Conservation (phyloP, 1,284 basidiomycete genomes). For the Tremellales sp. region DNA sequence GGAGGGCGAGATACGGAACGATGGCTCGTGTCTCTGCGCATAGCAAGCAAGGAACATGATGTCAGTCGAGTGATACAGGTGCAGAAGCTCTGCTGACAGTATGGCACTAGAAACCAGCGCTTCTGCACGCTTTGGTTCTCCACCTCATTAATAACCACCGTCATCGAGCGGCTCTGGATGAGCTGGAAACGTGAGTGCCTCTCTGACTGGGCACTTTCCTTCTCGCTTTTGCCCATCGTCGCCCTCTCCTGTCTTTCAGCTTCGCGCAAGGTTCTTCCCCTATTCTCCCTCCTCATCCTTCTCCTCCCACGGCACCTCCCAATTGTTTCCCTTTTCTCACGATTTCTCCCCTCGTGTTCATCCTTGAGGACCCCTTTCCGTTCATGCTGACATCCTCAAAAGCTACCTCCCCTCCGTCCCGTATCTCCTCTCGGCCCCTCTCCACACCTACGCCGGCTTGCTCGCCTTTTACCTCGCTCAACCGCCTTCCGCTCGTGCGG, state of each 20-base stretch:
- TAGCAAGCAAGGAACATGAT: slow-evolving; percentile 27
- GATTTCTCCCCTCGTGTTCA: not conserved
- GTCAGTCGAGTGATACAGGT: slow-evolving; percentile 11
- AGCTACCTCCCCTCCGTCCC: slow-evolving; percentile 82
- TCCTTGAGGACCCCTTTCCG: not conserved
- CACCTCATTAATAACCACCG: slow-evolving; percentile 59
- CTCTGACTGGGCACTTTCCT: no score
- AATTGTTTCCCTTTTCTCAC: not conserved
- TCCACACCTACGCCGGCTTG: slow-evolving; percentile 78
- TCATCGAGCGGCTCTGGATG: slow-evolving; percentile 69
- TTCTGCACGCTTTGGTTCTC: slow-evolving; percentile 70
- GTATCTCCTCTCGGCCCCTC: slow-evolving; percentile 69
- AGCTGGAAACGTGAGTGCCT: slow-evolving; percentile 70
- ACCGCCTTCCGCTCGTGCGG: slow-evolving; percentile 19
- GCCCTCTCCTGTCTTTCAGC: no score
- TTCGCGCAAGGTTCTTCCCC: no score
- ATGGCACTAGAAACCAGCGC: slow-evolving; percentile 59
- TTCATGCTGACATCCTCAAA: not conserved
- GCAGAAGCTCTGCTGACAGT: not conserved
- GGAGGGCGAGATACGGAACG: slow-evolving; percentile 19
- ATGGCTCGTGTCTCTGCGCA: slow-evolving; percentile 29
- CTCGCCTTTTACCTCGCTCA: slow-evolving; percentile 57
- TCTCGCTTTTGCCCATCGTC: no score
- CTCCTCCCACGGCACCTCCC: no score
- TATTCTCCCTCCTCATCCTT: no score